These are phyloP conservation scores for Musa itinerans DNA, from an alignment of 176 grass and related monocot genomes.

Conservation along the genomic window DNA sequence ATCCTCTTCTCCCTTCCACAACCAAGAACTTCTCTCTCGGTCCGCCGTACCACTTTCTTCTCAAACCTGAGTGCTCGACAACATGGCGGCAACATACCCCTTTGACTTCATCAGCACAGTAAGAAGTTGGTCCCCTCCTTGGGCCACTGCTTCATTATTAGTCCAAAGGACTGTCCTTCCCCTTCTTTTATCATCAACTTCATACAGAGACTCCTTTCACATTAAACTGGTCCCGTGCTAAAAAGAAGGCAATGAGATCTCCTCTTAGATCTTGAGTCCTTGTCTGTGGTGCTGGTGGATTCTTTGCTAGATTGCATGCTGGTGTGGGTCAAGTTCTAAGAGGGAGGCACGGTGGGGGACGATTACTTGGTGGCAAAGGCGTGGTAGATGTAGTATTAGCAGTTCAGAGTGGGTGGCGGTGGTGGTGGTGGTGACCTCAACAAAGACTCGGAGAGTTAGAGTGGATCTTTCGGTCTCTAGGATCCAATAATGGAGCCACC, in stretches of 20 bases:
- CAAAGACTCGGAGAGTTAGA: not conserved
- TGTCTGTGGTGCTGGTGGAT: slow-evolving; percentile 7
- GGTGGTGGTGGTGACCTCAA: no score
- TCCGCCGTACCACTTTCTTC: not conserved
- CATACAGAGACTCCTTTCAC: not conserved
- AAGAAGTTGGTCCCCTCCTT: not conserved
- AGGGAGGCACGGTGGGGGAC: not conserved
- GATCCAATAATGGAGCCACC: slow-evolving; percentile 3
- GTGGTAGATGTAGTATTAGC: not conserved
- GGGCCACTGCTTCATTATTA: slow-evolving; percentile 4
- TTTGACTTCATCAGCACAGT: not conserved
- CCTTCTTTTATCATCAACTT: not conserved
- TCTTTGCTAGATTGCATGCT: slow-evolving; percentile 10
- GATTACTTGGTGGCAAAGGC: slow-evolving; percentile 2
- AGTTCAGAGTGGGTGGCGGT: not conserved
- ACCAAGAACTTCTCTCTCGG: not conserved
- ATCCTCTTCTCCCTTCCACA: no score
- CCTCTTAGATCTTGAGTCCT: not conserved
- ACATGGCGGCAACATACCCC: not conserved
- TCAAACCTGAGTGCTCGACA: not conserved
- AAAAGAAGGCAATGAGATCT: slow-evolving; percentile 3
- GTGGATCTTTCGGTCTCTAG: no score
- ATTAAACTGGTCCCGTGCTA: not conserved
- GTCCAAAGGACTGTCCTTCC: not conserved
- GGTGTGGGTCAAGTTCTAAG: slow-evolving; percentile 1